Evolutionary conservation across 75 land plant species (phyloP).

Genomic region (Pinus taeda): DNA sequence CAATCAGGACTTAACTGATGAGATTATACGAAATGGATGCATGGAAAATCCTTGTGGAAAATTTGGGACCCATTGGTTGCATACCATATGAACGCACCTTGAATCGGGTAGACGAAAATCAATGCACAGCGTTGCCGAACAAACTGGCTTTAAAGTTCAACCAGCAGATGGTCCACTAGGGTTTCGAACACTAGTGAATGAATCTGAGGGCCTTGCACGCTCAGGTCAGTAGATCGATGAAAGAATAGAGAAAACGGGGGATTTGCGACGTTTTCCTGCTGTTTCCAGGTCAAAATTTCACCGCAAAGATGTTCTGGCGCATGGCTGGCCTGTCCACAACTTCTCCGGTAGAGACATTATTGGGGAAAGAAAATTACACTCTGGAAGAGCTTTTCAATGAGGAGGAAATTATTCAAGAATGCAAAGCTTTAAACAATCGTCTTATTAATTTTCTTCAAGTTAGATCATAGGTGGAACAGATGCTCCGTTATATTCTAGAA

Average conservation of each 20-base stretch:
- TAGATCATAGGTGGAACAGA: conserved; percentile 75
- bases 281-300: neutral
- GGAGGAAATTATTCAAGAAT: conserved; percentile 96
- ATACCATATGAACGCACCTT: no score
- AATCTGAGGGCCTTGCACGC: neutral
- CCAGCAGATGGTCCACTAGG: neutral
- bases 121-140: no score
- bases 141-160: no score
- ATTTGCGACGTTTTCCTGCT: conserved; percentile 2
- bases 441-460: conserved; percentile 87
- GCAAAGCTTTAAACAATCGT: conserved; percentile 88
- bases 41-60: no score
- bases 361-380: conserved; percentile 82
- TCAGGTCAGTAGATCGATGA: neutral
- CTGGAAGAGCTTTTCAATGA: conserved; percentile 97
- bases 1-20: no score
- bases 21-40: no score
- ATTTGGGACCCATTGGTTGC: no score
- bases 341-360: conserved; percentile 81
- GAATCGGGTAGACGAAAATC: no score
- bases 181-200: neutral
- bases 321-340: conserved; percentile 72
- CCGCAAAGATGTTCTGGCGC: conserved; percentile 71
- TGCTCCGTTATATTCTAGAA: conserved; percentile 77
- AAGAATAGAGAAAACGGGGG: neutral